phyloP scores from a whole-genome alignment of 2,329 filamentous ascomycete species.

The Reticulascus tulasneorum region DNA sequence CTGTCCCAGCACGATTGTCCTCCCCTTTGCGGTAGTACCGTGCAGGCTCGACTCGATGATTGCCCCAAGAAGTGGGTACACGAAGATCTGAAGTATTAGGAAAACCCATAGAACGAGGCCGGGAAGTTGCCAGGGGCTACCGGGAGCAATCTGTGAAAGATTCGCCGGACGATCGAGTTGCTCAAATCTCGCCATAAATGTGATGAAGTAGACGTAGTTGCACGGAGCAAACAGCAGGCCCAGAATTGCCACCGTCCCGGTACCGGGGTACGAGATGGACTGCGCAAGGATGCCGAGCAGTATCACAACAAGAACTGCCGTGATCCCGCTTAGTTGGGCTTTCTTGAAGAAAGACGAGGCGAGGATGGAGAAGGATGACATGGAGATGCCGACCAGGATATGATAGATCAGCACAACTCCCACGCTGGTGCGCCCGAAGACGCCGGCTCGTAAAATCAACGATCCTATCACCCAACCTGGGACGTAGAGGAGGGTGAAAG shows the following conservation, averaged over 20 bases:
- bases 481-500: conserved; percentile 75
- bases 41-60: conserved; percentile 71
- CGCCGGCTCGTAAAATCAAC: conserved; percentile 56
- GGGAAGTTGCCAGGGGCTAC: conserved; percentile 63
- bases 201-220: conserved; percentile 79
- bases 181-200: conserved; percentile 75
- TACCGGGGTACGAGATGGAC: conserved; percentile 59
- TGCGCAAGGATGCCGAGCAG: conserved; percentile 81
- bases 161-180: conserved; percentile 55
- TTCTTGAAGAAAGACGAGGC: conserved; percentile 81
- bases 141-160: conserved; percentile 57
- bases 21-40: conserved; percentile 64
- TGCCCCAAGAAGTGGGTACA: conserved; percentile 72
- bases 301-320: conserved; percentile 67
- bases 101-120: conserved; percentile 78
- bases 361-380: conserved; percentile 77
- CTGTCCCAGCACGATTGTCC: conserved; percentile 43
- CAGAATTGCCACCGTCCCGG: conserved; percentile 63
- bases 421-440: conserved; percentile 61
- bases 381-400: conserved; percentile 69
- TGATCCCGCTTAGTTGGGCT: conserved; percentile 83
- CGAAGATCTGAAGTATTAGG: conserved; percentile 70
- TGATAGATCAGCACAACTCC: conserved; percentile 71
- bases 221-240: conserved; percentile 80
- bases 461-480: conserved; percentile 80